phyloP scores from a whole-genome alignment of 2,329 filamentous ascomycete species.

The Tricladium varicosporioides region DNA sequence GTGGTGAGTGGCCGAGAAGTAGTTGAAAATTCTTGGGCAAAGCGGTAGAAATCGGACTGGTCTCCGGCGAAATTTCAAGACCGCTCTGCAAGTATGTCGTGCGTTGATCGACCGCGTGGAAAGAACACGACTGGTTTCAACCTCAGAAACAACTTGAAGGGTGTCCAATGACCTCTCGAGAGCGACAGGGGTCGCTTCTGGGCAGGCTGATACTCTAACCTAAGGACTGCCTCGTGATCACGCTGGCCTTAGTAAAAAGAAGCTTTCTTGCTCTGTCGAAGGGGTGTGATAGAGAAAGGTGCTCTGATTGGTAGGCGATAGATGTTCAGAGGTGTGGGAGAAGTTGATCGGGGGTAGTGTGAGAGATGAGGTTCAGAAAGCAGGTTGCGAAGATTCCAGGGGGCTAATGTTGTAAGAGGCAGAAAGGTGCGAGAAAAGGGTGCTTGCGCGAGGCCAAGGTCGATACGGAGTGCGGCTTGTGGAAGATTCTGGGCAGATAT shows the following conservation, averaged over 20 bases:
- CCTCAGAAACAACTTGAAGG: slow-evolving; percentile 14
- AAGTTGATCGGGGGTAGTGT: slow-evolving; percentile 4
- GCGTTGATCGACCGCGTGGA: slow-evolving; percentile 29
- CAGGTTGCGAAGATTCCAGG: not conserved
- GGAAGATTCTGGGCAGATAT: not conserved
- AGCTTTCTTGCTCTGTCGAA: slow-evolving; percentile 7
- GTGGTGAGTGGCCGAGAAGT: slow-evolving; percentile 13
- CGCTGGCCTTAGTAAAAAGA: slow-evolving; percentile 10
- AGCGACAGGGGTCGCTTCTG: slow-evolving; percentile 18
- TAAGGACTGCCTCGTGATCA: slow-evolving; percentile 30
- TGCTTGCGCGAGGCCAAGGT: not conserved
- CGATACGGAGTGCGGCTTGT: not conserved
- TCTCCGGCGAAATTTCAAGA: slow-evolving; percentile 1
- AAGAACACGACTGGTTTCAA: slow-evolving; percentile 28
- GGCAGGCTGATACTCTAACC: slow-evolving; percentile 13
- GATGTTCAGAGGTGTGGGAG: slow-evolving; percentile 8
- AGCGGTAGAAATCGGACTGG: not conserved
- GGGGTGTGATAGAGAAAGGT: slow-evolving; percentile 15
- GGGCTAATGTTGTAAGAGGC: not conserved
- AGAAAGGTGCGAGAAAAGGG: not conserved
- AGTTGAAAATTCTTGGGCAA: slow-evolving; percentile 16
- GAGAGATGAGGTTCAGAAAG: slow-evolving; percentile 4
- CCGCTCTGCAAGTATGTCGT: slow-evolving; percentile 32
- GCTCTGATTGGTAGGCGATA: slow-evolving; percentile 20
- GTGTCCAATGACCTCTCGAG: slow-evolving; percentile 34